Conservation (phyloP, 2,329 filamentous ascomycete genomes). For the Coniella vitis region DNA sequence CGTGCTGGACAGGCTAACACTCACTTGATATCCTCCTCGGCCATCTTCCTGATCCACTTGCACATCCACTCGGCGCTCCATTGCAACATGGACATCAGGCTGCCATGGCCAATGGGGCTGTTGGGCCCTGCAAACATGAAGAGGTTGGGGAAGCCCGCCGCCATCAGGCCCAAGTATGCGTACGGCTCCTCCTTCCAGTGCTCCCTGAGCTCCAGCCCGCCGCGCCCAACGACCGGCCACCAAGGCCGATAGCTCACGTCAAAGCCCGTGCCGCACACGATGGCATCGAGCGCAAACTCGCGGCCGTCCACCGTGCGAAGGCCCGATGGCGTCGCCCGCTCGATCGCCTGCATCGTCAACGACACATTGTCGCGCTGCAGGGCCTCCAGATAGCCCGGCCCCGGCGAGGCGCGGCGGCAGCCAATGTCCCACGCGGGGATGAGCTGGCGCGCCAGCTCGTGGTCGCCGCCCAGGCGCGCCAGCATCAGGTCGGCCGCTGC, state of each 20-base stretch:
- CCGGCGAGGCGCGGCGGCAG: slow-evolving; percentile 39
- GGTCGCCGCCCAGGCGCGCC: slow-evolving; percentile 31
- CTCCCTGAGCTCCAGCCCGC: slow-evolving; percentile 28
- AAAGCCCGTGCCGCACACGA: slow-evolving; percentile 44
- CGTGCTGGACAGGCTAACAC: background rate
- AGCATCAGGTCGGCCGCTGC: slow-evolving; percentile 11
- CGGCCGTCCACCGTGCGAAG: slow-evolving; percentile 22
- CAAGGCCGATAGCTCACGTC: slow-evolving; percentile 30
- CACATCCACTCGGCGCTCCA: slow-evolving; percentile 7
- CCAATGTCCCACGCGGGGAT: slow-evolving; percentile 37
- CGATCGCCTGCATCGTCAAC: slow-evolving; percentile 30
- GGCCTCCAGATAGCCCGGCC: slow-evolving; percentile 39
- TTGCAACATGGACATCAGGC: slow-evolving; percentile 24
- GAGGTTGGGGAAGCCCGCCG: slow-evolving; percentile 43
- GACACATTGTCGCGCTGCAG: slow-evolving; percentile 34
- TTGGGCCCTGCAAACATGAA: slow-evolving; percentile 44
- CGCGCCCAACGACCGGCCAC: slow-evolving; percentile 34
- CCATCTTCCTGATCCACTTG: slow-evolving; percentile 9
- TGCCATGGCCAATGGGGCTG: slow-evolving; percentile 39
- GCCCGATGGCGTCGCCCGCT: slow-evolving; percentile 28
- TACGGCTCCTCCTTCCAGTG: slow-evolving; percentile 34
- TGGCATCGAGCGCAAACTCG: slow-evolving; percentile 33
- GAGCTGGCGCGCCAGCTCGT: slow-evolving; percentile 36
- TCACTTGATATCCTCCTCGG: slow-evolving; percentile 10
- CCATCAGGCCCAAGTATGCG: slow-evolving; percentile 38